Evolutionary conservation across 306 rosid genomes (phyloP), one percentile per base, ranked within the genome.

Genomic region (Chamaecrista fasciculata): DNA sequence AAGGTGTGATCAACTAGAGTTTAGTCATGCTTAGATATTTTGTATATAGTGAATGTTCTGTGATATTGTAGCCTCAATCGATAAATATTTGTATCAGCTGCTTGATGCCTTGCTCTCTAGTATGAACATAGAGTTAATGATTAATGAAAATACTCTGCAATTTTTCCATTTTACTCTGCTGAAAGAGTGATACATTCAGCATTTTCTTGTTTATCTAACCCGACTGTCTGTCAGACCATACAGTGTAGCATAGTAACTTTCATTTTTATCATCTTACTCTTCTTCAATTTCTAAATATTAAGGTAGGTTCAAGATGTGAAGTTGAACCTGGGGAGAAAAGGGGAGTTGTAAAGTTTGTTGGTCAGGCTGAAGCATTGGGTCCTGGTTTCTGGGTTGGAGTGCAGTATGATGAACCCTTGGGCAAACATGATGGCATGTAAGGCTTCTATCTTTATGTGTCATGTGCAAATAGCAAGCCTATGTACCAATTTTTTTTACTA

Each of bases 371-470:
- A 72, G 43, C 93, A 25, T 71, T 93, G 78, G 89, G 91, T 75
- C 90, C 87, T 78, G 98, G 98, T 81, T 86, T 86, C 73, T 93
- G 98, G 98, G 80, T 93, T 68, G 98, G 98, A 63, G 83, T 93
- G 37, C 96, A 93, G 65, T 93, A 90, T 62, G 98, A 93, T 81
- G 98, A 93, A 86, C 98, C 98, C 21, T 73, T 90, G 86, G 98
- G 98, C 69, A 93, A 90, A 74, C 91, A 93, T 39, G 98, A 93
- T 79, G 98, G 98, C 93, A 73, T 76, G 98, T 93, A 82, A 90
- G 96, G 29, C 70, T 23, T 21, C 37, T 21, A 1, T 71, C n/a
- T 19, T 51, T 47, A 46, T 43, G 44, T 65, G 31, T 43, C 60
- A 53, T 63, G 44, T 69, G 40, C 33, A 56, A 24, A 29, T 20